phyloP scores from a whole-genome alignment of 169 alveolate species.

The Plasmodium billcollinsi region DNA sequence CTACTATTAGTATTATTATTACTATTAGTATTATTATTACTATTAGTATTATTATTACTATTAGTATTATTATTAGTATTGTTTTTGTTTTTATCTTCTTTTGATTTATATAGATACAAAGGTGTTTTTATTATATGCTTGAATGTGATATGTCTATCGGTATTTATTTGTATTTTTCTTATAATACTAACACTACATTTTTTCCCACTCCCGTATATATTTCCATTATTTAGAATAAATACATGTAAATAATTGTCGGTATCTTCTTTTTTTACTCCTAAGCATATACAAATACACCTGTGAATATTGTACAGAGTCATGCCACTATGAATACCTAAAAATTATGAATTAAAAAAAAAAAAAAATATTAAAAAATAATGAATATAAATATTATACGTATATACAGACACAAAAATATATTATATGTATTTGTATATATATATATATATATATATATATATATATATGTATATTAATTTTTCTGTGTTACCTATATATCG shows the following conservation, averaged over 20 bases:
- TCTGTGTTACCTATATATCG: slow-evolving; percentile 63
- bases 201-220: slow-evolving; percentile 72
- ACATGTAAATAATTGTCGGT: slow-evolving; percentile 69
- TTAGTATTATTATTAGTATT: slow-evolving; percentile 3
- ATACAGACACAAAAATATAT: slow-evolving; percentile 38
- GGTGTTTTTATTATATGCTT: slow-evolving; percentile 70
- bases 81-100: slow-evolving; percentile 36
- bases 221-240: slow-evolving; percentile 65
- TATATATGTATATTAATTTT: slow-evolving; percentile 17
- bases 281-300: slow-evolving; percentile 66
- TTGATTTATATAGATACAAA: slow-evolving; percentile 50
- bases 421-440: slow-evolving; percentile 45
- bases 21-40: neutral
- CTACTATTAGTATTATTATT: neutral
- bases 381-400: slow-evolving; percentile 32
- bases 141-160: slow-evolving; percentile 66
- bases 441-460: slow-evolving; percentile 40
- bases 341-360: neutral
- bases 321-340: slow-evolving; percentile 73
- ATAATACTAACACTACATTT: slow-evolving; percentile 75
- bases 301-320: slow-evolving; percentile 72
- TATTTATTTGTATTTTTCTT: slow-evolving; percentile 72
- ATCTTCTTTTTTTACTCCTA: slow-evolving; percentile 72
- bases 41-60: neutral
- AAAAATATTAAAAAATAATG: slow-evolving; percentile 4